Base-by-base conservation (phyloP, 2,329 filamentous ascomycete species). In the Fusarium sp. region DNA sequence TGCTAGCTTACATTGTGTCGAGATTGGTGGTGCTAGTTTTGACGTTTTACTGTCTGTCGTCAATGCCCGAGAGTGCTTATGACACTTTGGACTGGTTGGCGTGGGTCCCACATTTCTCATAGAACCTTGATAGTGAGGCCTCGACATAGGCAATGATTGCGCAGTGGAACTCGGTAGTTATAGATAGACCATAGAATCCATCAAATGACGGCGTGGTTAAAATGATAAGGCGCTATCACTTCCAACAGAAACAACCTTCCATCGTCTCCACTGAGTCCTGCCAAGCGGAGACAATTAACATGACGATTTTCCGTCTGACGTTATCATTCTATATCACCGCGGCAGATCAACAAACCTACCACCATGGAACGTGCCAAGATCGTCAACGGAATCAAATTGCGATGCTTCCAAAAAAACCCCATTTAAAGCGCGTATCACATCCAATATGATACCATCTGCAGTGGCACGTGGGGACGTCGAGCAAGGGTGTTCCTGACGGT, bases 401-500 rank as follows among this genome's bases (percentile, higher is more conserved):
- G 29, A 56, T 49, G 1, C 18, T 25, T 1, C 39, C 41, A 47
- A 17, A 47, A 17, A 33, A 13, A 10, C n/a, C 52, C 52, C 46
- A 53, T 39, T 35, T n/a, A 7, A 35, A 17, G 18, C 9, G 13
- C 17, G 27, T 53, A n/a, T 41, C 31, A 57, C 20, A n/a, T 44
- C 31, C 31, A 45, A 25, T 53, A 27, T 47, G 39, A 60, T 20
- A 29, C 22, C 20, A 18, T 42, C 31, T 20, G 14, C 12, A 31
- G 11, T 33, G 14, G 42, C 38, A 50, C 42, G 49, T 68, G 65
- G 65, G 42, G 56, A 39, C 13, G 12, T 17, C 3, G 17, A 45
- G 20, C 65, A 68, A 50, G 65, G 65, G 33, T 68, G 3, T 18
- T 53, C 36, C 22, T 25, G 29, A 31, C 49, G 55, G 65, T 38